Evolutionary conservation across 2,329 filamentous ascomycete species (phyloP), one percentile per base, ranked within the genome.

Genomic region (Ceratocystis ficicola): DNA sequence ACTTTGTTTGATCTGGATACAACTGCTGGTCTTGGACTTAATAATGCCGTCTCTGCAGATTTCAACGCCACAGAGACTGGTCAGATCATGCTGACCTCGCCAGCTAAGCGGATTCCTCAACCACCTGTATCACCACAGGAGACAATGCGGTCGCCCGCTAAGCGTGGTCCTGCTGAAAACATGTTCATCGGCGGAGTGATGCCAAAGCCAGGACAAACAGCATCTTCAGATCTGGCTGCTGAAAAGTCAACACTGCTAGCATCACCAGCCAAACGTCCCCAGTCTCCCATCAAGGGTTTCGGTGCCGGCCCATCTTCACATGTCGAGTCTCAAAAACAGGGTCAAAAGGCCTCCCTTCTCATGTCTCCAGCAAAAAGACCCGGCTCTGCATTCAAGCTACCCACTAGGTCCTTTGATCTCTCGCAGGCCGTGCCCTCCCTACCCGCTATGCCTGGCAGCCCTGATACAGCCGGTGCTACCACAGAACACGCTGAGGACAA

Each of bases 91-190:
- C 73, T 85, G 55, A 76, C 73, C 22, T 86, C 82, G 57, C 83
- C 84, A 1, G 80, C 83, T n/a, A 80, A 81, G 65, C 77, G 83
- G 32, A 76, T 55, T 5, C 63, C 63, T 2, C 61, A 65, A 30
- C 50, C 77, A 7, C 78, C 81, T 1, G 70, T 77, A 4, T 81
- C 82, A 1, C 79, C 83, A 0, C 85, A 81, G 70, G 83, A 84
- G 28, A 74, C 78, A 0, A 75, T 85, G 72, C 82, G 78, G 68
- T 82, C 81, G 1, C 83, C 83, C 0, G 80, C 83, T 0, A 83
- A 82, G 71, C 76, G 77, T 44, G 71, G 77, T 57, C 90, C 82
- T 1, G 22, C 50, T 17, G 68, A 74, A 1, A 72, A 75, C 30
- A 70, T 61, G 71, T 68, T 68, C 32, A 46, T 64, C 22, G 63